Evolutionary conservation across 352 stramenopile genomes (phyloP), one percentile per base, ranked within the genome.

Genomic region (Pythium dissotocum): DNA sequence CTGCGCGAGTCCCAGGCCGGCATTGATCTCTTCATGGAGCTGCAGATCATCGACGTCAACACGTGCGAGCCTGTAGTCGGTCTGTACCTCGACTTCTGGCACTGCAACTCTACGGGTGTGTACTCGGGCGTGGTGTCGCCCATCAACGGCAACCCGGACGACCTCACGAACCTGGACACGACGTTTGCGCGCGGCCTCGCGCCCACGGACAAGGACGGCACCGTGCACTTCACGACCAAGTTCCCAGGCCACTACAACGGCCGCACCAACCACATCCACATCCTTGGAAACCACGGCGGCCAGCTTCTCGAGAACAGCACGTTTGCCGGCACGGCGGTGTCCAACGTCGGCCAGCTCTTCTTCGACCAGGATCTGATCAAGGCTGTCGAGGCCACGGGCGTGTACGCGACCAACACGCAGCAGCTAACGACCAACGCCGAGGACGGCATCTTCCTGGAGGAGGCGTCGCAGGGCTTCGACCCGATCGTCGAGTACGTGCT

Each of bases 401-500:
- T 46, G 1, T 67, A 67, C 51, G 57, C 33, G 40, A 71, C 66
- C 56, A 79, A 77, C 73, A 69, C 56, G 32, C 63, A 73, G 57
- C 38, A 67, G 28, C 1, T 77, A 36, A 79, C 70, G n/a, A 70
- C 52, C 0, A 79, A 75, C 58, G 59, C 59, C 1, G 58, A 70
- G 18, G 70, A 79, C 58, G 32, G 42, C n/a, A 65, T 78, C 30
- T 44, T 79, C 21, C 58, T 72, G 6, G 67, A 82, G 52, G 70
- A 77, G 21, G 65, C 68, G 2, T 66, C 64, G 18, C 42, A 64
- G n/a, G 58, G 64, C 38, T 79, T 75, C 53, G 73, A 79, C 49
- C 73, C 73, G 18, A 53, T 79, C 36, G 61, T 79, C 21, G 49
- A 79, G 65, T 77, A 79, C 63, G 66, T 70, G 44, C 48, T 73